Conservation (phyloP, 768 basidiomycete species). For the Boletales sp. region DNA sequence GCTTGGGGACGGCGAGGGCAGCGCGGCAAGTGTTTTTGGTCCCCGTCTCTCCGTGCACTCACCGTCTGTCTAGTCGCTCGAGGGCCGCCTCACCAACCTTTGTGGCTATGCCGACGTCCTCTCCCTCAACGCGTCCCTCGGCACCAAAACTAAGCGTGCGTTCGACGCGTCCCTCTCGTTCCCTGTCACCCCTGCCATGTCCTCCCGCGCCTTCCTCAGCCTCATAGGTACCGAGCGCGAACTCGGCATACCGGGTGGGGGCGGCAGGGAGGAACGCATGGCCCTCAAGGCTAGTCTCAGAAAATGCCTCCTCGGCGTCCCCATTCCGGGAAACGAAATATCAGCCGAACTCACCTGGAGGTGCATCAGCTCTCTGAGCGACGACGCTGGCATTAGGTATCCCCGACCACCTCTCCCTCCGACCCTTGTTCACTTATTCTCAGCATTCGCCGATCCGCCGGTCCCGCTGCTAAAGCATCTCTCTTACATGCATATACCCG, state of each 20-base stretch:
- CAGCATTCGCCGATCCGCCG: conserved; percentile 84
- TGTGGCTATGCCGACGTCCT: conserved; percentile 91
- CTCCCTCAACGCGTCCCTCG: conserved; percentile 77
- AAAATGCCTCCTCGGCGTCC: conserved; percentile 13
- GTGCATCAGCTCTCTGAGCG: conserved; percentile 65
- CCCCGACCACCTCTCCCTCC: not conserved
- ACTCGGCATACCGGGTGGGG: conserved; percentile 37
- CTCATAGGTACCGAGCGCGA: conserved; percentile 78
- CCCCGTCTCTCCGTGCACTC: not conserved
- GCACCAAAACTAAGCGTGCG: conserved; percentile 82
- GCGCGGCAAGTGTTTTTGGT: conserved; percentile 58
- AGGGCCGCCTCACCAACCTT: conserved; percentile 78
- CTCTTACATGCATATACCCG: conserved; percentile 71
- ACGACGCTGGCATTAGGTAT: conserved; percentile 81
- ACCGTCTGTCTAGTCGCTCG: conserved; percentile 53
- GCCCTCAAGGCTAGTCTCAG: conserved; percentile 66
- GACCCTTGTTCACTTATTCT: conserved; percentile 1
- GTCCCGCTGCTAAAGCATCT: conserved; percentile 77
- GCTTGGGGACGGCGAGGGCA: conserved; percentile 90
- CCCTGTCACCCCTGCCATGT: conserved; percentile 59
- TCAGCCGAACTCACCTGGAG: conserved; percentile 82
- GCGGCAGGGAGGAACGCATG: conserved; percentile 36
- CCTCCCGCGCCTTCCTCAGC: conserved; percentile 66
- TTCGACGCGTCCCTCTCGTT: conserved; percentile 68
- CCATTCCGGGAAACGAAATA: conserved; percentile 56